Percentiles rank a stretch among this genome's conserved stretches.
Evolutionary conservation across 441 rosid species (phyloP).

Genomic region (Erysimum cheiri): DNA sequence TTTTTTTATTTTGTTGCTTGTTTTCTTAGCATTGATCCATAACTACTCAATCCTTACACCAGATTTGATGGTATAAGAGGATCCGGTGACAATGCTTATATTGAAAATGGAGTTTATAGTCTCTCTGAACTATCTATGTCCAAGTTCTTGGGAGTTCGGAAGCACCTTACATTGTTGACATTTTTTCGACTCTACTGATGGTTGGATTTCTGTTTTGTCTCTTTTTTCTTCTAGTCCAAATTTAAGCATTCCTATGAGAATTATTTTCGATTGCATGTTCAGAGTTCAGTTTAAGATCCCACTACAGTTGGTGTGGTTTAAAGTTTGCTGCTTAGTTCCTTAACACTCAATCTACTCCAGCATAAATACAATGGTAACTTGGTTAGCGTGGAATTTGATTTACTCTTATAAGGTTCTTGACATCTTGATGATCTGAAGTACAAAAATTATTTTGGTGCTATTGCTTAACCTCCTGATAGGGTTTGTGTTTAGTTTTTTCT

Average conservation of each 20-base stretch:
- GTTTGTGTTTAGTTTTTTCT: constrained; percentile 16
- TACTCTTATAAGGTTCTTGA: not conserved
- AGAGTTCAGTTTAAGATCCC: not conserved
- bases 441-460: not conserved
- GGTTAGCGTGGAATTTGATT: constrained; percentile 10
- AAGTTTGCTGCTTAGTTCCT: not conserved
- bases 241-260: not conserved
- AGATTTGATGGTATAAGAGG: constrained; percentile 36
- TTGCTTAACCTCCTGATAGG: not conserved
- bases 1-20: not conserved
- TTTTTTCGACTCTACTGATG: constrained; percentile 1
- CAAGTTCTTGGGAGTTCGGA: constrained; percentile 46
- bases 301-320: not conserved
- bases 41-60: constrained; percentile 15
- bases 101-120: constrained; percentile 42
- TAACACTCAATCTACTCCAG: not conserved
- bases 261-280: not conserved
- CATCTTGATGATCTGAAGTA: not conserved
- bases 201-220: not conserved
- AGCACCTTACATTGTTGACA: constrained; percentile 36
- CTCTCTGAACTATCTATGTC: constrained; percentile 41
- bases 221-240: not conserved
- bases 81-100: constrained; percentile 33
- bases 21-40: constrained; percentile 33
- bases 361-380: constrained; percentile 4